phyloP scores from a whole-genome alignment of 2,329 filamentous ascomycete species.

The Ceratocystis colombiana region DNA sequence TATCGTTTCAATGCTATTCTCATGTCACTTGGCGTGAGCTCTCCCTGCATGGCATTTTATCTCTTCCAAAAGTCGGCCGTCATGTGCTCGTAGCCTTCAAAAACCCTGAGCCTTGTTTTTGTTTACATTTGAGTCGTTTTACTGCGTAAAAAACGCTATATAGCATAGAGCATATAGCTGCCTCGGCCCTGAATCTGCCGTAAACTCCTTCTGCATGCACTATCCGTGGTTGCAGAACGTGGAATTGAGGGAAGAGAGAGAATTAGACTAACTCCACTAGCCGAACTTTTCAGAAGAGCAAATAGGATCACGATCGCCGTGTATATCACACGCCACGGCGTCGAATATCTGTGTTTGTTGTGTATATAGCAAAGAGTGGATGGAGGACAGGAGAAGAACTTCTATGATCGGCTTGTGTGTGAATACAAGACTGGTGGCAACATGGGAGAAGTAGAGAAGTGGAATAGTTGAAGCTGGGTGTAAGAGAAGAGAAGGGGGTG shows the following conservation, averaged over 20 bases:
- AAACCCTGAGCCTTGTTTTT: neutral
- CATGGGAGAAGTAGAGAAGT: neutral
- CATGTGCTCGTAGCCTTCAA: too few species aligned
- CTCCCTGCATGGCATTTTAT: too few species aligned
- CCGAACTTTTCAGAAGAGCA: neutral
- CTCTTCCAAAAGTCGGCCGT: too few species aligned
- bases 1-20: too few species aligned
- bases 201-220: constrained; percentile 6
- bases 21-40: too few species aligned
- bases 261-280: neutral
- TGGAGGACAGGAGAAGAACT: neutral
- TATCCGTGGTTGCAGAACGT: neutral
- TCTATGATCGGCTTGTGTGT: neutral
- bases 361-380: neutral
- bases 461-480: neutral
- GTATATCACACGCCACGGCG: neutral
- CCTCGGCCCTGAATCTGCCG: neutral
- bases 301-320: neutral
- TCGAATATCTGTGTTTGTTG: neutral
- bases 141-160: neutral
- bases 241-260: neutral
- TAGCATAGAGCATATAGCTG: neutral
- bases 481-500: constrained; percentile 4
- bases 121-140: neutral
- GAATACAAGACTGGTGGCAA: neutral